phyloP scores from a whole-genome alignment of 1,284 basidiomycete species.

The Exobasidium rhododendri region DNA sequence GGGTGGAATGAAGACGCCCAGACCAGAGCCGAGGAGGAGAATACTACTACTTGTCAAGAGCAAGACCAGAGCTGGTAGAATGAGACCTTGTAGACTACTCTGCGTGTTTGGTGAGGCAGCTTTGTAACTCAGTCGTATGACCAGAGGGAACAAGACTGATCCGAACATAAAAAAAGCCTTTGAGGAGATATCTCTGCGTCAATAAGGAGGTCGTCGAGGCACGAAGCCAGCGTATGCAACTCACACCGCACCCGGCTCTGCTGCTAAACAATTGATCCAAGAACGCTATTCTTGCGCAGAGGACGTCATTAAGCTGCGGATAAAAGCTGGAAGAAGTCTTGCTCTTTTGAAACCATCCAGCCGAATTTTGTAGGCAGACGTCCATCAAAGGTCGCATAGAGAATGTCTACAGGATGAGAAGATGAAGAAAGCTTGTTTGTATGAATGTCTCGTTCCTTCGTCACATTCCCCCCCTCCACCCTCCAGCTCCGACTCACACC shows the following conservation, averaged over 20 bases:
- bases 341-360: background rate
- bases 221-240: no score
- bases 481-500: no score
- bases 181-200: no score
- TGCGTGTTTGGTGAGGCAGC: conserved; percentile 2
- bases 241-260: conserved; percentile 7
- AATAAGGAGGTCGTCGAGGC: no score
- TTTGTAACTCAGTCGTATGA: conserved; percentile 6
- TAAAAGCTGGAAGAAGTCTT: background rate
- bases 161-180: conserved; percentile 2
- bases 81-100: background rate
- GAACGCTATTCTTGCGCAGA: conserved; percentile 7
- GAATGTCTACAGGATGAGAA: background rate
- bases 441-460: no score
- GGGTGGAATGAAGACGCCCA: conserved; percentile 8
- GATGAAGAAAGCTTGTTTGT: no score
- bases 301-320: background rate
- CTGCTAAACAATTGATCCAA: background rate
- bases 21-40: conserved; percentile 7
- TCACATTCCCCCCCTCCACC: no score
- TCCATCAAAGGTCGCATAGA: background rate
- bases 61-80: background rate
- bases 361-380: background rate
- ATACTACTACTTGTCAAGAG: conserved; percentile 3
- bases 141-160: conserved; percentile 1